A percentile compares a stretch with the other conserved stretches of the same genome.
These are phyloP conservation scores for Claviceps monticola DNA, from an alignment of 2,329 filamentous ascomycete genomes.

Conservation along the genomic window DNA sequence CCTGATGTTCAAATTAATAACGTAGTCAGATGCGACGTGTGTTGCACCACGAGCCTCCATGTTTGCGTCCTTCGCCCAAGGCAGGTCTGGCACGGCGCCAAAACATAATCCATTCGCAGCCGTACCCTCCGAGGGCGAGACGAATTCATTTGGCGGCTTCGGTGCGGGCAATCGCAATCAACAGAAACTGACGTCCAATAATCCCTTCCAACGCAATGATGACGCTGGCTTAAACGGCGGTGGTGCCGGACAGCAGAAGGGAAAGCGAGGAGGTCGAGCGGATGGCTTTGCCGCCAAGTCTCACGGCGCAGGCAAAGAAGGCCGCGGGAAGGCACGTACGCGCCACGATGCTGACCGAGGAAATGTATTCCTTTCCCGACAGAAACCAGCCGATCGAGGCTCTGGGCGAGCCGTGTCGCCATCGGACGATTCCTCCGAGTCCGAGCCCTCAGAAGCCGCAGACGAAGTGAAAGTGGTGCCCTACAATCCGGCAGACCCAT, in stretches of 20 bases:
- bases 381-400: conserved; percentile 2
- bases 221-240: conserved; percentile 14
- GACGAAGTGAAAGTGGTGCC: conserved; percentile 3
- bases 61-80: conserved; percentile 23
- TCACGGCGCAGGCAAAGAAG: conserved; percentile 6
- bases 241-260: conserved; percentile 9
- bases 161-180: conserved; percentile 16
- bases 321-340: conserved; percentile 1
- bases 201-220: conserved; percentile 15
- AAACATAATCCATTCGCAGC: conserved; percentile 22
- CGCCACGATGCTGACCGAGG: neutral
- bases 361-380: conserved; percentile 3
- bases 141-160: conserved; percentile 17
- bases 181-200: conserved; percentile 14
- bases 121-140: conserved; percentile 1
- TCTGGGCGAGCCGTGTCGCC: conserved; percentile 13
- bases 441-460: conserved; percentile 10
- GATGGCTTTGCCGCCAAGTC: conserved; percentile 10
- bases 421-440: conserved; percentile 12
- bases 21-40: conserved; percentile 24
- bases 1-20: conserved; percentile 20
- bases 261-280: conserved; percentile 10
- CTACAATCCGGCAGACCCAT: conserved; percentile 20
- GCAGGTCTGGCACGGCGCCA: conserved; percentile 21
- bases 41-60: conserved; percentile 27